Percentiles rank a stretch among this genome's conserved stretches.
Conservation (phyloP, 148 eudicot species). For the Limonium bicolor region DNA sequence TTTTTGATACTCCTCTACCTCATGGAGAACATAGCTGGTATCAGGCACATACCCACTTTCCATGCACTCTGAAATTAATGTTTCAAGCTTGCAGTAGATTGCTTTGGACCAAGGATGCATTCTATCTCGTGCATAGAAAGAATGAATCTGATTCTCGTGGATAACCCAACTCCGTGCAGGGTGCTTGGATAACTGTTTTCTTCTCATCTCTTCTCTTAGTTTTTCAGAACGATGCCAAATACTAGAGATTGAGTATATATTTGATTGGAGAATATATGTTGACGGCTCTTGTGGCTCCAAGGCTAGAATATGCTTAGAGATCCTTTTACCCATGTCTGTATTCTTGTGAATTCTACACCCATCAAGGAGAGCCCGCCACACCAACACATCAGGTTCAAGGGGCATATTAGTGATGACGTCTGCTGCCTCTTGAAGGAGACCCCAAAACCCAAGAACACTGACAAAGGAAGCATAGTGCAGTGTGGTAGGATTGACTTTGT, state of each 20-base stretch:
- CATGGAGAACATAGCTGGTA: conserved; percentile 92
- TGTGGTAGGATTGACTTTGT: conserved; percentile 36
- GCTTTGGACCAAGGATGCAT: conserved; percentile 54
- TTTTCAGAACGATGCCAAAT: conserved; percentile 77
- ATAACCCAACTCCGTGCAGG: conserved; percentile 75
- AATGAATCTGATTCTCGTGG: conserved; percentile 40
- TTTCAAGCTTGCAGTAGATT: conserved; percentile 49
- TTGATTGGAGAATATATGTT: conserved; percentile 49
- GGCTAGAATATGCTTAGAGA: conserved; percentile 45
- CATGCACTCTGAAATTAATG: conserved; percentile 58
- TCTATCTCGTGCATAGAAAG: conserved; percentile 64
- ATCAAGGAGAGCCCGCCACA: conserved; percentile 77
- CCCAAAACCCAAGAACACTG: conserved; percentile 67
- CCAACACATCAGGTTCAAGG: conserved; percentile 37
- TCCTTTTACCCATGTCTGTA: conserved; percentile 28
- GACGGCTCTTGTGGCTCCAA: conserved; percentile 58
- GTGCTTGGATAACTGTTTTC: conserved; percentile 41
- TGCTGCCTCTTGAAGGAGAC: conserved; percentile 65
- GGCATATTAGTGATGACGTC: conserved; percentile 42
- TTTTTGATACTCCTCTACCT: conserved; percentile 86
- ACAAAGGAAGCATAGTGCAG: conserved; percentile 67
- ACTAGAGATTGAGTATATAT: conserved; percentile 74
- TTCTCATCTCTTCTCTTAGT: conserved; percentile 56
- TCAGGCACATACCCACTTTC: conserved; percentile 81
- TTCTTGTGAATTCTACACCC: conserved; percentile 33